A percentile compares a stretch with the other conserved stretches of the same genome.
These are phyloP conservation scores for Leishmania aethiopica DNA, from an alignment of 208 protist genomes.

Conservation along the genomic window DNA sequence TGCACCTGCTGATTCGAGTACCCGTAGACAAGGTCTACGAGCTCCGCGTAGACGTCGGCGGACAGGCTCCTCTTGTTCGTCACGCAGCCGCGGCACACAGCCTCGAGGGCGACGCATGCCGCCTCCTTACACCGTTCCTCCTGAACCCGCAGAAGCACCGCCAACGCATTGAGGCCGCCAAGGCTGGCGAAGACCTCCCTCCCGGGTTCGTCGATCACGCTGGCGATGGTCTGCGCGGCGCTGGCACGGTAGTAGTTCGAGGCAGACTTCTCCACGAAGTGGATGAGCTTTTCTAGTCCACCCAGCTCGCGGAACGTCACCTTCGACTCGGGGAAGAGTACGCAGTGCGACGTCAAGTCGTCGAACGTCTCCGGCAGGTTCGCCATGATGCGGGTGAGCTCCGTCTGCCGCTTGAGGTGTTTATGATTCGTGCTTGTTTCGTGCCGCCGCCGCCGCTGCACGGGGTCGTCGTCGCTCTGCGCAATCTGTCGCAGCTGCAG, in stretches of 20 bases:
- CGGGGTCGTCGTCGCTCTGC: constrained; percentile 41
- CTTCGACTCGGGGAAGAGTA: constrained; percentile 87
- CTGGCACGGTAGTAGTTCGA: constrained; percentile 88
- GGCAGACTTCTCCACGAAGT: constrained; percentile 81
- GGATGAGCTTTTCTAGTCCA: constrained; percentile 79
- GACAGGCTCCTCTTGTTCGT: constrained; percentile 73
- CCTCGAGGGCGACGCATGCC: constrained; percentile 87
- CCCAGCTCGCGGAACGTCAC: constrained; percentile 81
- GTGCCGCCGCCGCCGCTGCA: constrained; percentile 15
- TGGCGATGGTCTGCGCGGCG: constrained; percentile 87
- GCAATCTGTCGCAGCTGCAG: constrained; percentile 81
- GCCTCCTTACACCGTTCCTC: constrained; percentile 93
- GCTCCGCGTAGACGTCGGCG: constrained; percentile 58
- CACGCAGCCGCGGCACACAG: constrained; percentile 72
- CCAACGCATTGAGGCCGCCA: constrained; percentile 77
- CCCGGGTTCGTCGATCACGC: constrained; percentile 86
- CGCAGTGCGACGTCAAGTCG: constrained; percentile 90
- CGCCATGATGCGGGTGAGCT: constrained; percentile 88
- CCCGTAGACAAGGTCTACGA: constrained; percentile 85
- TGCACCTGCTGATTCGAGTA: constrained; percentile 93
- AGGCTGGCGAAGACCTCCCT: constrained; percentile 58
- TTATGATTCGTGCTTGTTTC: constrained; percentile 28
- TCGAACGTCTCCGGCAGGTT: constrained; percentile 92
- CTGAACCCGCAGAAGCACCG: constrained; percentile 73
- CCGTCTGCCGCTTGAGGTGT: constrained; percentile 85